phyloP scores from a whole-genome alignment of 352 stramenopile species.

The Globisporangium paroecandrum region DNA sequence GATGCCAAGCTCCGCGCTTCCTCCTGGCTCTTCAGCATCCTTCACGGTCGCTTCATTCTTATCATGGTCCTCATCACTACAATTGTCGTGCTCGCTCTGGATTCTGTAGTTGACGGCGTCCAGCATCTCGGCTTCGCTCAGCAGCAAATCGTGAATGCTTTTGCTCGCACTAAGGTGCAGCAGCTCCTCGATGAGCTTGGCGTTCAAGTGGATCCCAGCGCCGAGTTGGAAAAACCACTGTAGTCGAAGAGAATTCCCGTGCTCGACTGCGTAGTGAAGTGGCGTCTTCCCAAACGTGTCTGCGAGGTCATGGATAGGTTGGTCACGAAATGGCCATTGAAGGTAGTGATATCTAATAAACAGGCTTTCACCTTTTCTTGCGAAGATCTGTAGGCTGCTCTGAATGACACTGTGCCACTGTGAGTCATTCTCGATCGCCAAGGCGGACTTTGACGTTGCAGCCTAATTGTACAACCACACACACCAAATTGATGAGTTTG shows the following conservation, averaged over 20 bases:
- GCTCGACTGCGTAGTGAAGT: slow-evolving; percentile 47
- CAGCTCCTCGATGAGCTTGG: slow-evolving; percentile 33
- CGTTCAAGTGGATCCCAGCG: slow-evolving; percentile 15
- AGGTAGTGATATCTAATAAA: too few relatives aligned
- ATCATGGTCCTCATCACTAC: background rate
- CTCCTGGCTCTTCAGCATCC: background rate
- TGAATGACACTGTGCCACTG: slow-evolving; percentile 30
- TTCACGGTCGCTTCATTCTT: background rate
- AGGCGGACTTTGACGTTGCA: slow-evolving; percentile 16
- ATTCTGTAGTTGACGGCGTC: slow-evolving; percentile 29
- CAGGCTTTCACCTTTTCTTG: slow-evolving; percentile 24
- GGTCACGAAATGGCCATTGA: too few relatives aligned
- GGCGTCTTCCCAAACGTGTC: slow-evolving; percentile 40
- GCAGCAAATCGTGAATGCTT: slow-evolving; percentile 28
- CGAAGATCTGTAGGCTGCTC: slow-evolving; percentile 21
- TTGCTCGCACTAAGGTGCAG: slow-evolving; percentile 23
- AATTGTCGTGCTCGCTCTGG: background rate
- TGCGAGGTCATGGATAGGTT: slow-evolving; percentile 6
- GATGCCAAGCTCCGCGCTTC: slow-evolving; percentile 23
- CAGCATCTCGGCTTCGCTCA: slow-evolving; percentile 35
- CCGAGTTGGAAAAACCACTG: slow-evolving; percentile 37
- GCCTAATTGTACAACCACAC: background rate
- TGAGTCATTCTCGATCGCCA: slow-evolving; percentile 20
- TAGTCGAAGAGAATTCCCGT: slow-evolving; percentile 34
- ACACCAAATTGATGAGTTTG: background rate